Percentiles rank a stretch among this genome's conserved stretches.
Evolutionary conservation across 805 yeast species (phyloP).

Genomic region (Pichia sporocuriosa): DNA sequence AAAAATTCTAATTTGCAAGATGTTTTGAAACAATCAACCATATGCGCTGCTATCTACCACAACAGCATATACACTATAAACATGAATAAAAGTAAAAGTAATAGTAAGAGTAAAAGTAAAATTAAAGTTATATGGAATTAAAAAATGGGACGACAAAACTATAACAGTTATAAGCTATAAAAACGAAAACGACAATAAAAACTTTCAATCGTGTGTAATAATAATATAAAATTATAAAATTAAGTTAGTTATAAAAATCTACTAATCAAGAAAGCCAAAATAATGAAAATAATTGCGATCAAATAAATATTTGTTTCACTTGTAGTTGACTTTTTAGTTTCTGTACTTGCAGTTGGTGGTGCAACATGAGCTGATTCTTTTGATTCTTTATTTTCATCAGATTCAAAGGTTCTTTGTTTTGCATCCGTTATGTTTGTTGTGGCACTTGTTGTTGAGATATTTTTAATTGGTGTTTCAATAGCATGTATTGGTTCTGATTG

Average conservation of each 20-base stretch:
- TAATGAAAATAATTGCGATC: constrained; percentile 16
- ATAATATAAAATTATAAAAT: neutral
- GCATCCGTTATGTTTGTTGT: neutral
- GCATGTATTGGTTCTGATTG: neutral
- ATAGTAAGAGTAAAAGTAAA: too few species aligned
- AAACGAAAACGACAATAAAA: neutral
- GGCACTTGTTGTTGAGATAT: neutral
- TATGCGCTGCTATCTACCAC: too few species aligned
- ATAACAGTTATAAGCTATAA: too few species aligned
- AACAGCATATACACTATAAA: too few species aligned
- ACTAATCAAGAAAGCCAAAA: constrained; percentile 18
- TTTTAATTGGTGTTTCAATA: too few species aligned
- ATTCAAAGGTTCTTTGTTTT: neutral
- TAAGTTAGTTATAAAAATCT: constrained; percentile 11
- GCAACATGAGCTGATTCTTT: neutral
- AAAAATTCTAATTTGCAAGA: too few species aligned
- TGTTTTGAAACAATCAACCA: too few species aligned
- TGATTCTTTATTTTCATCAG: too few species aligned
- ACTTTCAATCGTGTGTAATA: neutral
- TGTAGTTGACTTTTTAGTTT: constrained; percentile 7
- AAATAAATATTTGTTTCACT: constrained; percentile 15
- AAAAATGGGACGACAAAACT: too few species aligned
- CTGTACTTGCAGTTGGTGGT: constrained; percentile 7
- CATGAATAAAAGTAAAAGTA: too few species aligned
- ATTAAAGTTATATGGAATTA: too few species aligned